A percentile compares a stretch with the other conserved stretches of the same genome.
Conservation (phyloP, 2,329 filamentous ascomycete genomes). For the Apiospora arundinis region DNA sequence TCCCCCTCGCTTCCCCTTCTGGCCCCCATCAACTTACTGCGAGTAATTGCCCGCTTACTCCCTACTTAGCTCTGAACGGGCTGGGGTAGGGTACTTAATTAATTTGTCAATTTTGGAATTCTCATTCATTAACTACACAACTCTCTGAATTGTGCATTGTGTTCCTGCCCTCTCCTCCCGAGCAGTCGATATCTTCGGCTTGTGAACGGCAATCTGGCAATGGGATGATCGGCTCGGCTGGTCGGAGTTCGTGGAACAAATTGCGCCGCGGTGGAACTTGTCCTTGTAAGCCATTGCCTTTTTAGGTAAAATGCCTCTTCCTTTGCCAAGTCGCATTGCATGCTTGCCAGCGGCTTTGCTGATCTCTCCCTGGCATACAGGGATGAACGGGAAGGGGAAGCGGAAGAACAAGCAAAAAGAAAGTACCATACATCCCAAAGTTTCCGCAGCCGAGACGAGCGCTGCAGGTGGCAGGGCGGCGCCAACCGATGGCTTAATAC, state of each 20-base stretch:
- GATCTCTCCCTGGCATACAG: neutral
- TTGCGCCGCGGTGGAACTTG: neutral
- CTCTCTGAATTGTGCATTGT: neutral
- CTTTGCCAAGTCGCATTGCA: slow-evolving; percentile 11
- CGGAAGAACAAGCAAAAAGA: neutral
- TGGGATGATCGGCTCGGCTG: too few species aligned
- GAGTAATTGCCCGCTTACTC: neutral
- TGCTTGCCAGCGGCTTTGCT: slow-evolving; percentile 11
- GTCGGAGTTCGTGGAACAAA: neutral
- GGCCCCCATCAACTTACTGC: neutral
- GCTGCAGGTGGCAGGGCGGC: neutral
- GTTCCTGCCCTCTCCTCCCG: too few species aligned
- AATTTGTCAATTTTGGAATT: neutral
- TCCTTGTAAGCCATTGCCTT: neutral
- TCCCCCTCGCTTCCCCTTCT: neutral
- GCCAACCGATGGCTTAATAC: neutral
- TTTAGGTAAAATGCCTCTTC: neutral
- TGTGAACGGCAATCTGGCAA: neutral
- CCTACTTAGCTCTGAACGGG: neutral
- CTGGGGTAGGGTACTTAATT: too few species aligned
- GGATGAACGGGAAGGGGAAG: neutral
- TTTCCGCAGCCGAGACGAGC: neutral
- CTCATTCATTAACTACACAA: neutral
- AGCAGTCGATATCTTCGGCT: neutral
- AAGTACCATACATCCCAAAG: neutral